Evolutionary conservation across 345 rosid genomes (phyloP).

Genomic region (Aegle marmelos): DNA sequence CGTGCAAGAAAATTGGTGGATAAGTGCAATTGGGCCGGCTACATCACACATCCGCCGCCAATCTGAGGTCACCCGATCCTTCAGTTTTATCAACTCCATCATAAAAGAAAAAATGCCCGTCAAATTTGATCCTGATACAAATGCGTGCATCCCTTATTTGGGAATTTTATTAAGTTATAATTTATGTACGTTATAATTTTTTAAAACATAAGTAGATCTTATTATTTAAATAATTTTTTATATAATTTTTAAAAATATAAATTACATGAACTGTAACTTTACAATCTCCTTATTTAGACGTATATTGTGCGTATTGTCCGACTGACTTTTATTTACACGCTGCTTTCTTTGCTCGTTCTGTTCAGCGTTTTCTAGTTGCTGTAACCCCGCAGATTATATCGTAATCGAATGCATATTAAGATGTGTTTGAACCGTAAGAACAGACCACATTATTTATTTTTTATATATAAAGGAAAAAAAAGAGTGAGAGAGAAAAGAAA

Average conservation of each 20-base stretch:
- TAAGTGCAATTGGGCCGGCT: background rate
- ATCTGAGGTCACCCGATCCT: conserved; percentile 7
- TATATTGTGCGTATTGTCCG: background rate
- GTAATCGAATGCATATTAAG: background rate
- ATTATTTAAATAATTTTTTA: too few relatives aligned
- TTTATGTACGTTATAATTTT: too few relatives aligned
- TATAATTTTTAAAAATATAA: too few relatives aligned
- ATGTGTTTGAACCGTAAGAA: background rate
- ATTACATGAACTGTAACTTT: too few relatives aligned
- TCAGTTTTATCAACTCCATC: background rate
- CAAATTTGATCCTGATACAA: background rate
- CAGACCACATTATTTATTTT: too few relatives aligned
- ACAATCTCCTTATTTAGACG: background rate
- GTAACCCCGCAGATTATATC: too few relatives aligned
- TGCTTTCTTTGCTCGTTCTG: background rate
- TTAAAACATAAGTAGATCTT: too few relatives aligned
- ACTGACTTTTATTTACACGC: too few relatives aligned
- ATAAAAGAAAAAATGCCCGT: background rate
- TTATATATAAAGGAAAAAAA: too few relatives aligned
- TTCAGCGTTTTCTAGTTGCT: background rate
- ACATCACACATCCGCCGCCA: conserved; percentile 9
- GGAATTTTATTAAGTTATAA: too few relatives aligned
- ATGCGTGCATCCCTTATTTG: background rate
- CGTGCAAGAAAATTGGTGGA: background rate
- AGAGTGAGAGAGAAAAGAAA: too few relatives aligned